Evolutionary conservation across 495 filamentous ascomycete genomes (phyloP).

Genomic region (Podospora tetraspora): DNA sequence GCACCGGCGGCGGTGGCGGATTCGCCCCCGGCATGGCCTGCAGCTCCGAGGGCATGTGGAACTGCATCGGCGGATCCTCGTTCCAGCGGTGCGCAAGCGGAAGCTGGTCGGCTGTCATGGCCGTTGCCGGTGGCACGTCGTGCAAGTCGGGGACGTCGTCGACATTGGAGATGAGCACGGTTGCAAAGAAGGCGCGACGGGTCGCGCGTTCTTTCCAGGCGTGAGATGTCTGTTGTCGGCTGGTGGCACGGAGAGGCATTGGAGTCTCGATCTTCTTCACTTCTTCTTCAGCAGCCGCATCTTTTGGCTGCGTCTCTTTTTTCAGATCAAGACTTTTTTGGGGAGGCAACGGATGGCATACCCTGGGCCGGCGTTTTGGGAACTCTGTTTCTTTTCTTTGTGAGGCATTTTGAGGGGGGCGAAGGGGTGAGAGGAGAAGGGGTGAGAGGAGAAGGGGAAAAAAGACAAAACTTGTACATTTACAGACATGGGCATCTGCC

Average conservation of each 20-base stretch:
- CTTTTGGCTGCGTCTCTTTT: background rate
- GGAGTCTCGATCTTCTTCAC: background rate
- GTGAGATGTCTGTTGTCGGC: conserved; percentile 12
- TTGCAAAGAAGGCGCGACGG: conserved; percentile 19
- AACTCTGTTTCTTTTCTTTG: background rate
- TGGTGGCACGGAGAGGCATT: background rate
- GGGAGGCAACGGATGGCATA: background rate
- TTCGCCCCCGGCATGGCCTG: conserved; percentile 31
- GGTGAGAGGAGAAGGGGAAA: background rate
- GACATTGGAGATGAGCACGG: background rate
- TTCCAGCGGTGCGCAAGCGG: conserved; percentile 45
- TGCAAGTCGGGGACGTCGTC: conserved; percentile 32
- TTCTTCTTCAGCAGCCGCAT: background rate
- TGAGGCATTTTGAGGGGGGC: background rate
- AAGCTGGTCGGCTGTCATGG: conserved; percentile 36
- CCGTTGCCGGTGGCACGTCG: conserved; percentile 33
- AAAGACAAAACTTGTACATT: background rate
- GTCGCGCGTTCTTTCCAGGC: conserved; percentile 26
- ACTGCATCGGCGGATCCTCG: conserved; percentile 37
- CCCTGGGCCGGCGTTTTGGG: background rate
- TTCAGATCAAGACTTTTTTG: background rate
- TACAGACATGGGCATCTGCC: background rate
- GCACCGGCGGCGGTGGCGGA: conserved; percentile 8
- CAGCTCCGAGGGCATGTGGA: conserved; percentile 40
- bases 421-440: too few species aligned